These are phyloP conservation scores for Peronospora farinosa DNA, from an alignment of 352 stramenopile genomes.

Conservation along the genomic window DNA sequence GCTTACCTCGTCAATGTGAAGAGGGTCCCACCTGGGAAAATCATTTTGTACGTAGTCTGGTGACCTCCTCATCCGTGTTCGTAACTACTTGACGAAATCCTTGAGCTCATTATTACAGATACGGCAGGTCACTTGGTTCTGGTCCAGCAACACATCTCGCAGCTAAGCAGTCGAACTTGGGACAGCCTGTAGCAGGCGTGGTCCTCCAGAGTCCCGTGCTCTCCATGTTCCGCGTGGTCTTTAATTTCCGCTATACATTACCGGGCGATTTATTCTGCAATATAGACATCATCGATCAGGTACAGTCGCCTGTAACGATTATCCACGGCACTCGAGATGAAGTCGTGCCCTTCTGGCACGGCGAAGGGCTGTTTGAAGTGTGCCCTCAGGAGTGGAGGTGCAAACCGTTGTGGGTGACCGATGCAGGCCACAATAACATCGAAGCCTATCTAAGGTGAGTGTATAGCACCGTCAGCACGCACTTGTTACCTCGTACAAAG, in stretches of 20 bases:
- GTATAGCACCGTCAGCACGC: neutral
- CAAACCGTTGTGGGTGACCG: constrained; percentile 96
- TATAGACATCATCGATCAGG: constrained; percentile 88
- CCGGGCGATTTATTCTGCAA: constrained; percentile 97
- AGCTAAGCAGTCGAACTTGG: constrained; percentile 84
- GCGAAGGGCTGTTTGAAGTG: constrained; percentile 90
- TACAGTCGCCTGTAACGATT: constrained; percentile 94
- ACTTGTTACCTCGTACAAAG: constrained; percentile 1
- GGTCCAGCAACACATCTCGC: constrained; percentile 96
- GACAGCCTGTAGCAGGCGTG: constrained; percentile 90
- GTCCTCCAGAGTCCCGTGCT: constrained; percentile 95
- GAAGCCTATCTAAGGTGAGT: constrained; percentile 89
- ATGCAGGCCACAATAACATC: constrained; percentile 98
- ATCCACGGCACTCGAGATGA: constrained; percentile 98
- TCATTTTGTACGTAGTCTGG: constrained; percentile 88
- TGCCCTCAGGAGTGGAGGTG: constrained; percentile 90
- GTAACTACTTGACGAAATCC: neutral
- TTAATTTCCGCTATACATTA: constrained; percentile 98
- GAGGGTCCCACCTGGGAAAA: constrained; percentile 86
- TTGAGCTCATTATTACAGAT: constrained; percentile 34
- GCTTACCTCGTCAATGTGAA: constrained; percentile 91
- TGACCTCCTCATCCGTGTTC: neutral
- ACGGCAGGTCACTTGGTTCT: constrained; percentile 87
- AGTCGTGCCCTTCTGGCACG: constrained; percentile 98
- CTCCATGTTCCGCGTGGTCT: constrained; percentile 95